Base-by-base conservation (phyloP, 2,329 filamentous ascomycete species). In the Rutstroemia sydowiana region DNA sequence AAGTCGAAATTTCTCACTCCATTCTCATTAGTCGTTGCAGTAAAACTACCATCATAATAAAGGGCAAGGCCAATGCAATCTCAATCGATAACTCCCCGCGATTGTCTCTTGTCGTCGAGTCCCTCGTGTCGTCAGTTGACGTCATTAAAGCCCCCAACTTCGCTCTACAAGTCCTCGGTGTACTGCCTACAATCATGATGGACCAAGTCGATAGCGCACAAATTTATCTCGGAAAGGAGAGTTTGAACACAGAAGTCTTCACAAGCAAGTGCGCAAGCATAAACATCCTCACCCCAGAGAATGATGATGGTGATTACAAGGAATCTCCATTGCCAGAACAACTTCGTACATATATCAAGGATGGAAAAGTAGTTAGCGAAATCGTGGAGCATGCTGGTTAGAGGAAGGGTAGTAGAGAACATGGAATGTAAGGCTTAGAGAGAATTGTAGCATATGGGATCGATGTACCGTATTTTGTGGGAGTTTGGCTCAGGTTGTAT, bases 121-220 rank as follows among this genome's bases (percentile, higher is more conserved):
- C 84, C 1, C 82, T 97, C 10, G 88, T 97, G 44, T 95, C 88
- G 45, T 89, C 87, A 30, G 82, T 98, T 52, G 93, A 98, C 65
- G 87, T 95, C 21, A 93, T 98, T 75, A 97, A 97, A 73, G 92
- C 87, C 44, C 81, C 87, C 61, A 95, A 93, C 69, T 95, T 98
- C 67, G 91, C 90, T 13, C 75, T 97, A n/a, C 90, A 96, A 70
- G 87, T 98, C 48, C 73, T 95, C 51, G 91, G 91, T 48, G 80
- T 79, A 3, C 79, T 95, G 13, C 93, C 93, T 1, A 95, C 92
- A 2, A 78, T 97, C 53, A 75, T 96, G 66, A 75, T 98, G 53
- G 93, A 98, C 68, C 90, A 96, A 71, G 86, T 97, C 52, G 93
- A 98, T 65, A 84, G 90, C 52, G 92, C 89, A 0, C 83, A 85